Conservation (phyloP, 768 basidiomycete genomes). For the Cystofilobasidium bisporidii region DNA sequence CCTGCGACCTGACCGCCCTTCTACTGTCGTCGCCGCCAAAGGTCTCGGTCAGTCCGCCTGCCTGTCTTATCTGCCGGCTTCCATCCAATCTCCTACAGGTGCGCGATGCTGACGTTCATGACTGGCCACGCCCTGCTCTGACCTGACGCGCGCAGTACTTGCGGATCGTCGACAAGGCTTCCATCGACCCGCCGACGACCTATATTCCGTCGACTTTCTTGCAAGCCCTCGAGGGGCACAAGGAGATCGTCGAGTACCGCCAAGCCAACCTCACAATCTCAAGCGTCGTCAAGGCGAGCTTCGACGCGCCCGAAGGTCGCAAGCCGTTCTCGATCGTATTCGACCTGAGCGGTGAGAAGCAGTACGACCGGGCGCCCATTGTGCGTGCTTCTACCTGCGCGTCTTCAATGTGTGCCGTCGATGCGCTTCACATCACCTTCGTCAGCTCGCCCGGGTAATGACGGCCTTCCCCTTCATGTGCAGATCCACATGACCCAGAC, state of each 20-base stretch:
- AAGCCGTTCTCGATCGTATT: conserved; percentile 70
- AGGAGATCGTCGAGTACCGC: conserved; percentile 58
- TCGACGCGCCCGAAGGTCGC: conserved; percentile 61
- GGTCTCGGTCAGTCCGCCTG: conserved; percentile 49
- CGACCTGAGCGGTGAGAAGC: conserved; percentile 73
- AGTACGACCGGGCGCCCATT: conserved; percentile 63
- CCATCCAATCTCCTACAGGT: no score
- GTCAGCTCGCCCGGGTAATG: no score
- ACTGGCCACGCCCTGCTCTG: no score
- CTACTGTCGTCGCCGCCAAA: conserved; percentile 50
- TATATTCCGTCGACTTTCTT: conserved; percentile 71
- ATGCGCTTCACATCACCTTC: no score
- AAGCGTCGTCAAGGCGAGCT: conserved; percentile 57
- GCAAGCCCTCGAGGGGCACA: conserved; percentile 54
- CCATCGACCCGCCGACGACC: conserved; percentile 62
- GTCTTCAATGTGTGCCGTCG: background rate
- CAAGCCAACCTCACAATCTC: conserved; percentile 71
- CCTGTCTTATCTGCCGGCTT: no score
- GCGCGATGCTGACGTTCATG: no score
- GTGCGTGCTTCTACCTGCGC: conserved; percentile 43
- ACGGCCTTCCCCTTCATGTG: conserved; percentile 4
- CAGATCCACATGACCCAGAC: conserved; percentile 73
- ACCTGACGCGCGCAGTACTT: background rate
- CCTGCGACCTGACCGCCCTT: conserved; percentile 5
- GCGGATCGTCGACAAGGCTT: conserved; percentile 40